Evolutionary conservation across 1,284 basidiomycete species (phyloP), one percentile per base, ranked within the genome.

Genomic region (Ceratobasidium sp.): DNA sequence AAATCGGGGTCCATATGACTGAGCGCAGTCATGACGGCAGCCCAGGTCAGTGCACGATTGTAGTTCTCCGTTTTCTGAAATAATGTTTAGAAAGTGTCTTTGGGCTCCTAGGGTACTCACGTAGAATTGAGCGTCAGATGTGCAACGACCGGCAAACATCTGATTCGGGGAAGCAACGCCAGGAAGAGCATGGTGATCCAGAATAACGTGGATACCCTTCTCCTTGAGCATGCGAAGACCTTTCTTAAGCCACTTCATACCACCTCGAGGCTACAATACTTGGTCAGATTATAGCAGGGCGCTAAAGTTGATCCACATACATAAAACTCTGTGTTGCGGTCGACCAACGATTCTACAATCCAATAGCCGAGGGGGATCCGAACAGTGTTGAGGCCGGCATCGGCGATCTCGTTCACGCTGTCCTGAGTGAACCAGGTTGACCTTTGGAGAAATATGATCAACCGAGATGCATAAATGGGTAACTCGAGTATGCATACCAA

Each of bases 281-380:
- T 10, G 35, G 35, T 68, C 12, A 32, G 13, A 6, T 15, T 27
- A 60, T 6, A 68, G 34, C 42, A 47, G 17, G 8, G n/a, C 42
- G 35, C n/a, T 38, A 15, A 29, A 32, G 10, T 13, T 20, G 35
- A 32, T 58, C 22, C 25, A 73, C 83, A 56, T 69, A 89, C 90
- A 74, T 84, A 92, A 52, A 81, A 83, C 74, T 92, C 91, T 1
- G 78, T 81, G 0, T 76, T 75, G 3, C 86, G 82, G 74, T 91
- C 76, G 0, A 92, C 90, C 6, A 92, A 79, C 6, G 80, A 81
- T 76, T 92, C 91, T 15, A 92, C 79, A 52, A 92, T 87, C 91
- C 91, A 93, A 75, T 88, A 93, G 0, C 91, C 90, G 27, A 92
- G 83, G 0, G 90, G 90, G 73, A 92, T 82, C 22, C 91, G 85